These are phyloP conservation scores for Thermomucor indicae-seudaticae DNA, from an alignment of 371 early-diverging fungal genomes.

Conservation along the genomic window DNA sequence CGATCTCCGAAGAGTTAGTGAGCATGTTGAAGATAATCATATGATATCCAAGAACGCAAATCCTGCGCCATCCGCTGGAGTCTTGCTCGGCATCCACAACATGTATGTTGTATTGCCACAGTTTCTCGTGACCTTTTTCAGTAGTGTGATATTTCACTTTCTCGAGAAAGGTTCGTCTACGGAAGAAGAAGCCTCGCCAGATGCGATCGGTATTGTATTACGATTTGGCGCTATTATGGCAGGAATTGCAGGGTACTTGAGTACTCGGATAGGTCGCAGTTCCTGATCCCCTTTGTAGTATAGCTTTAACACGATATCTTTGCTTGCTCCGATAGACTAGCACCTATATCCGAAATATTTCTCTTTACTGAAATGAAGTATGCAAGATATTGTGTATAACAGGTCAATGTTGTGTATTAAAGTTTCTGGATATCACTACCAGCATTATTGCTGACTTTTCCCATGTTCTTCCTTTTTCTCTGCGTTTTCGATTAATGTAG, in stretches of 20 bases:
- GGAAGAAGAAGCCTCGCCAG: constrained; percentile 28
- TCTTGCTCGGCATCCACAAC: constrained; percentile 91
- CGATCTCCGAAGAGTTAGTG: constrained; percentile 56
- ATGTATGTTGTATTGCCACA: constrained; percentile 93
- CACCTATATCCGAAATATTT: too few relatives aligned
- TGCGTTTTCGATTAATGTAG: too few relatives aligned
- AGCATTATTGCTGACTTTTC: too few relatives aligned
- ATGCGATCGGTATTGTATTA: constrained; percentile 59
- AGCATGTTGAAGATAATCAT: too few relatives aligned
- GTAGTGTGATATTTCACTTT: constrained; percentile 71
- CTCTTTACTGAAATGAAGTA: too few relatives aligned
- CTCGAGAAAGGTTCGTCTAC: constrained; percentile 32
- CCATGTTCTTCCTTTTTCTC: too few relatives aligned
- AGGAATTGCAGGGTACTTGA: constrained; percentile 51
- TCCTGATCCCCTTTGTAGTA: background rate
- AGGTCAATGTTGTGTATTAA: too few relatives aligned
- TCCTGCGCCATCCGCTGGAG: constrained; percentile 60
- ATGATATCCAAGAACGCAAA: background rate
- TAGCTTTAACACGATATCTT: background rate
- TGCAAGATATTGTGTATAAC: too few relatives aligned
- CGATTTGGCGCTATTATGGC: constrained; percentile 64
- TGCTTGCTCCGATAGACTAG: background rate
- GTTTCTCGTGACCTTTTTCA: constrained; percentile 74
- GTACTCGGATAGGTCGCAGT: constrained; percentile 20
- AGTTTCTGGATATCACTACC: too few relatives aligned